A percentile compares a stretch with the other conserved stretches of the same genome.
phyloP scores from a whole-genome alignment of 495 filamentous ascomycete species.

The Talaromyces nanjingensis region DNA sequence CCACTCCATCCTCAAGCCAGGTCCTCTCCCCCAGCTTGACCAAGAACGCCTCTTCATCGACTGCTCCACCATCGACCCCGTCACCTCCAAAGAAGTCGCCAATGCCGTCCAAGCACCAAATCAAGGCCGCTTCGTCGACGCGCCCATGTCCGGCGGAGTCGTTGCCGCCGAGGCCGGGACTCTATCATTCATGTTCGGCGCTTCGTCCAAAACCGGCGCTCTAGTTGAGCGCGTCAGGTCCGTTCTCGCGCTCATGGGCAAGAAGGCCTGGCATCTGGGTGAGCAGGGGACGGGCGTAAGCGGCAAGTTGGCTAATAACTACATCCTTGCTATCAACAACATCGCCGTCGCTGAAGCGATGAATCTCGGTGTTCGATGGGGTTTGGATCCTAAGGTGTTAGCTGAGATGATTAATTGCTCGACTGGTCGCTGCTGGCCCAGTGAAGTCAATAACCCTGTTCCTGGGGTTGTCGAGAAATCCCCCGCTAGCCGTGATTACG shows the following conservation, averaged over 20 bases:
- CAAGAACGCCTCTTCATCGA: slow-evolving; percentile 67
- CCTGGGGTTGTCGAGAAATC: slow-evolving; percentile 71
- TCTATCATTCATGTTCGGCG: slow-evolving; percentile 82
- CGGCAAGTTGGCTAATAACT: slow-evolving; percentile 90
- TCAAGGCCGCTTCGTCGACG: slow-evolving; percentile 63
- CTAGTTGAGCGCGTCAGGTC: slow-evolving; percentile 54
- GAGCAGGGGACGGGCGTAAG: slow-evolving; percentile 72
- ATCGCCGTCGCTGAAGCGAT: slow-evolving; percentile 90
- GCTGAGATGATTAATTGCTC: slow-evolving; percentile 77
- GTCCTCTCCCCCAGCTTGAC: slow-evolving; percentile 30
- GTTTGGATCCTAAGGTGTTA: slow-evolving; percentile 71
- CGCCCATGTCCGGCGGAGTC: slow-evolving; percentile 79
- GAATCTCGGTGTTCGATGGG: slow-evolving; percentile 81
- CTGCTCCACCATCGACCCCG: slow-evolving; percentile 80
- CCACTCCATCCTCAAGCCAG: slow-evolving; percentile 49
- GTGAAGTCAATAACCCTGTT: slow-evolving; percentile 87
- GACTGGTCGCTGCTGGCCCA: slow-evolving; percentile 86
- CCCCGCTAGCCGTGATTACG: slow-evolving; percentile 66
- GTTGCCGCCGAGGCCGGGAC: slow-evolving; percentile 73
- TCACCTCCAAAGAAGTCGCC: slow-evolving; percentile 63
- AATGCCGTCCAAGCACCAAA: slow-evolving; percentile 49
- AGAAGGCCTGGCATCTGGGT: slow-evolving; percentile 73
- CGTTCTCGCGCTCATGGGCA: slow-evolving; percentile 72
- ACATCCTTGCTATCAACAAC: slow-evolving; percentile 85
- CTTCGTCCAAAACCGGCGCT: slow-evolving; percentile 37